Percentiles rank a stretch among this genome's conserved stretches.
Evolutionary conservation across 2,329 filamentous ascomycete genomes (phyloP).

Genomic region (Cordyceps cicadae): DNA sequence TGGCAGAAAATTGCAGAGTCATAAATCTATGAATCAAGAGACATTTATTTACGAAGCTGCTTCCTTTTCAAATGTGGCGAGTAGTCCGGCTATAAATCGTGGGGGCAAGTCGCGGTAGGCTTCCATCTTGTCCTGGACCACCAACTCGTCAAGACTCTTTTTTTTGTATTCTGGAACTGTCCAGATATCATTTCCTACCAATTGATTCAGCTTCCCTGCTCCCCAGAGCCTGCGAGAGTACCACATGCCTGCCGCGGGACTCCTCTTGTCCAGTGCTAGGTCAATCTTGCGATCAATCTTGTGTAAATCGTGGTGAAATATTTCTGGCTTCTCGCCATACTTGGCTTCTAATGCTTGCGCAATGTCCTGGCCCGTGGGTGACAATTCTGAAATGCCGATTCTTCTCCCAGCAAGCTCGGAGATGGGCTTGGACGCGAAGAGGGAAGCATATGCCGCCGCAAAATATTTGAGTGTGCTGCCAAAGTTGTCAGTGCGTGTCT

Average conservation of each 20-base stretch:
- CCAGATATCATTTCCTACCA: background rate
- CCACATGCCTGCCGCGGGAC: background rate
- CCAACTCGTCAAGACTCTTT: background rate
- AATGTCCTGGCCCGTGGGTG: background rate
- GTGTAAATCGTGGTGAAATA: background rate
- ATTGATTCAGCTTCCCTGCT: background rate
- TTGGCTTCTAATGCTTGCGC: background rate
- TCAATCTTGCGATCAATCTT: background rate
- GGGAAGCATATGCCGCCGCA: background rate
- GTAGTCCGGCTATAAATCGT: background rate
- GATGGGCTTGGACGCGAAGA: background rate
- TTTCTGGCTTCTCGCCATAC: background rate
- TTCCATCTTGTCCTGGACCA: background rate
- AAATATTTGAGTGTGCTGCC: background rate
- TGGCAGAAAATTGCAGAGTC: too few relatives aligned
- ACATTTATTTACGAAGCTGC: background rate
- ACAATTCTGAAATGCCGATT: background rate
- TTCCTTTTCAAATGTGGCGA: background rate
- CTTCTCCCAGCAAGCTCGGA: background rate
- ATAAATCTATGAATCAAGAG: too few relatives aligned
- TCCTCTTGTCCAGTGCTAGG: background rate
- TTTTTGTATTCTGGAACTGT: background rate
- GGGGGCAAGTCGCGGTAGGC: background rate
- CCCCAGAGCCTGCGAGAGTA: constrained; percentile 1
- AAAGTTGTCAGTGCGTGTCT: background rate